Evolutionary conservation across 768 basidiomycete species (phyloP).

Genomic region (Leccinum boreale): DNA sequence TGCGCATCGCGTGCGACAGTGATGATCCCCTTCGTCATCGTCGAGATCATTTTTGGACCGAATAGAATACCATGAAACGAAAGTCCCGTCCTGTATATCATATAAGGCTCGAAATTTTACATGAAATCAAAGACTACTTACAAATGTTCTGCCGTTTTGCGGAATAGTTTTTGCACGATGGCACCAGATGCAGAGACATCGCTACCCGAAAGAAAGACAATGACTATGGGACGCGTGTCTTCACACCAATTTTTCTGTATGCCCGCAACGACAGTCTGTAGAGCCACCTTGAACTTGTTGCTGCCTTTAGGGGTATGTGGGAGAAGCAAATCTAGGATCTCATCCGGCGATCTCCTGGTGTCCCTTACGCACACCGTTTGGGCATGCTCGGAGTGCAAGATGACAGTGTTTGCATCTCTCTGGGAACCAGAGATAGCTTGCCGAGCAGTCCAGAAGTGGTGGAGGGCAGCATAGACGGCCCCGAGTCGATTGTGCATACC

Average conservation of each 20-base stretch:
- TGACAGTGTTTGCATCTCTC: slow-evolving; percentile 53
- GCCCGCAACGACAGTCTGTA: slow-evolving; percentile 31
- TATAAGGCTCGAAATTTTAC: background rate
- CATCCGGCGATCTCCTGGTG: slow-evolving; percentile 38
- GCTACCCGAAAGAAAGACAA: slow-evolving; percentile 59
- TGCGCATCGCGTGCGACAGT: slow-evolving; percentile 47
- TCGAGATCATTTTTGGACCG: slow-evolving; percentile 31
- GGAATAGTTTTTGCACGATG: slow-evolving; percentile 36
- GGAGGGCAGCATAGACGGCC: slow-evolving; percentile 51
- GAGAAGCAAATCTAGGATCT: slow-evolving; percentile 42
- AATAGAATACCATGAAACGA: slow-evolving; percentile 58
- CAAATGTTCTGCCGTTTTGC: slow-evolving; percentile 38
- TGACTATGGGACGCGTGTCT: slow-evolving; percentile 42
- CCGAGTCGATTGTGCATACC: slow-evolving; percentile 48
- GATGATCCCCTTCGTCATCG: slow-evolving; percentile 43
- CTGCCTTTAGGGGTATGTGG: slow-evolving; percentile 33
- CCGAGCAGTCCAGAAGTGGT: slow-evolving; percentile 54
- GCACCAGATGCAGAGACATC: slow-evolving; percentile 36
- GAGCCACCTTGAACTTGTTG: slow-evolving; percentile 41
- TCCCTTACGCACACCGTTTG: slow-evolving; percentile 39
- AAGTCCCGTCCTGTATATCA: slow-evolving; percentile 42
- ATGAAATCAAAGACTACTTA: slow-evolving; percentile 11
- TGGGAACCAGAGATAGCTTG: slow-evolving; percentile 31
- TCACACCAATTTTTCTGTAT: slow-evolving; percentile 44
- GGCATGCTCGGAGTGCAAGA: slow-evolving; percentile 38